These are phyloP conservation scores for Cyclotella atomus DNA, from an alignment of 108 stramenopile genomes.

Conservation along the genomic window DNA sequence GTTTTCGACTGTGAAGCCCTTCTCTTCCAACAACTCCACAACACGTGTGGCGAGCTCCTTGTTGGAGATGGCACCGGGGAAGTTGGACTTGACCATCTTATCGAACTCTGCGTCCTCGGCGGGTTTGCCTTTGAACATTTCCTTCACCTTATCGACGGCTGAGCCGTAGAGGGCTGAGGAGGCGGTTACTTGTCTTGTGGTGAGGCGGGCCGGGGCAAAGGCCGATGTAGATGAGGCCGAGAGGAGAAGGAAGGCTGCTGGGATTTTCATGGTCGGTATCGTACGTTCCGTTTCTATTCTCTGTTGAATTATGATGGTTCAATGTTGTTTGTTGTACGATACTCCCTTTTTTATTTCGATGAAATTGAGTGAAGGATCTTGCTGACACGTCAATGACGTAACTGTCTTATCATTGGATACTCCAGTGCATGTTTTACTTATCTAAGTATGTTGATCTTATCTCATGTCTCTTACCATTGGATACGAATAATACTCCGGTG, in stretches of 20 bases:
- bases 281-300: too few species aligned
- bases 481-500: too few species aligned
- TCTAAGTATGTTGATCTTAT: too few species aligned
- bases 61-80: conserved; percentile 7
- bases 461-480: too few species aligned
- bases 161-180: background rate
- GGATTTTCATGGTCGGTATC: background rate
- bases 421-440: too few species aligned
- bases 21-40: background rate
- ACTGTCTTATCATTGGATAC: too few species aligned
- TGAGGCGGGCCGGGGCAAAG: background rate
- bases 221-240: background rate
- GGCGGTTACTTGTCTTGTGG: background rate
- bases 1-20: background rate
- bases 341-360: too few species aligned
- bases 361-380: too few species aligned
- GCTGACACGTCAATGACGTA: too few species aligned
- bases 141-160: background rate
- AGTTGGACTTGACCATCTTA: background rate
- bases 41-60: background rate
- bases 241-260: background rate
- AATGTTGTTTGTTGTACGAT: too few species aligned
- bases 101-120: background rate
- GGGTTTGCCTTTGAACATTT: background rate
- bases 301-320: background rate